These are phyloP conservation scores for Solanum peruvianum DNA, from an alignment of 257 asterid species.

Conservation along the genomic window DNA sequence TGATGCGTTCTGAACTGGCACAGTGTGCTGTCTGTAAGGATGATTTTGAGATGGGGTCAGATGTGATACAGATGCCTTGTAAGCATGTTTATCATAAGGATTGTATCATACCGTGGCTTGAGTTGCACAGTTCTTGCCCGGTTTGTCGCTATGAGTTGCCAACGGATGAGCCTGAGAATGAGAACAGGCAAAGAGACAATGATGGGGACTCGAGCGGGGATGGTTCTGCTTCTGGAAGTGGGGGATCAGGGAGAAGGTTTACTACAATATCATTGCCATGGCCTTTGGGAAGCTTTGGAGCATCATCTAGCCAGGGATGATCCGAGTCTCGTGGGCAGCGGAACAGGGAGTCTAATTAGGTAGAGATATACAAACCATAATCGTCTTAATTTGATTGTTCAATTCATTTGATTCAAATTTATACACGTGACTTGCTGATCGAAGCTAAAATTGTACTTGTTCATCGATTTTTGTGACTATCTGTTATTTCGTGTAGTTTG, in stretches of 20 bases:
- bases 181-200: slow-evolving; percentile 14
- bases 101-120: slow-evolving; percentile 76
- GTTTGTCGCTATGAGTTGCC: slow-evolving; percentile 80
- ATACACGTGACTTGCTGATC: neutral
- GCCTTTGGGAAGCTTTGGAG: slow-evolving; percentile 31
- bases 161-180: slow-evolving; percentile 73
- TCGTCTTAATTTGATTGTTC: neutral
- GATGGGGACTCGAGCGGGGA: slow-evolving; percentile 4
- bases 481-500: neutral
- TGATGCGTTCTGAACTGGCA: slow-evolving; percentile 50
- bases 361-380: neutral
- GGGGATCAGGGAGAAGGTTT: slow-evolving; percentile 22
- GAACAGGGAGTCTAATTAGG: slow-evolving; percentile 12
- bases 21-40: slow-evolving; percentile 89
- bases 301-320: slow-evolving; percentile 30
- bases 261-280: slow-evolving; percentile 38
- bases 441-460: neutral
- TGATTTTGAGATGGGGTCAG: slow-evolving; percentile 42
- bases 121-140: slow-evolving; percentile 76
- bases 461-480: neutral
- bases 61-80: slow-evolving; percentile 75
- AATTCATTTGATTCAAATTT: neutral
- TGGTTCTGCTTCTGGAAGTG: slow-evolving; percentile 17
- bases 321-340: slow-evolving; percentile 16
- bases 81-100: slow-evolving; percentile 66